phyloP scores from a whole-genome alignment of 805 yeast species.

The Starmerella vitae region DNA sequence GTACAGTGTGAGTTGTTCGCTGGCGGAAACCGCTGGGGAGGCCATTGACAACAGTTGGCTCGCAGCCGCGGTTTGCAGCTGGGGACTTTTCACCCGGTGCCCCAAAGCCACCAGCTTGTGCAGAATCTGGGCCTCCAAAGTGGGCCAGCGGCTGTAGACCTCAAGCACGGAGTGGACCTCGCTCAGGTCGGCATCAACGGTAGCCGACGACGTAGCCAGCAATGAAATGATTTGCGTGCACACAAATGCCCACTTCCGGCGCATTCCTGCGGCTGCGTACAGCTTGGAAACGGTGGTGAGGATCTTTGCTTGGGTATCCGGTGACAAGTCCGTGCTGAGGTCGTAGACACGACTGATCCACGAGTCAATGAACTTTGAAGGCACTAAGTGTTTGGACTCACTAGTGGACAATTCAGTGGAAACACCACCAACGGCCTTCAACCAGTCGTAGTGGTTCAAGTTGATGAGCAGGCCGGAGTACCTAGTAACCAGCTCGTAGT shows the following conservation, averaged over 20 bases:
- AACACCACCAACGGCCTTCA: slow-evolving; percentile 26
- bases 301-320: slow-evolving; percentile 45
- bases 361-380: slow-evolving; percentile 28
- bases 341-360: slow-evolving; percentile 38
- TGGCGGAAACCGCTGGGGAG: slow-evolving; percentile 1
- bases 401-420: not conserved
- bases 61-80: slow-evolving; percentile 16
- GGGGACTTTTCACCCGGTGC: slow-evolving; percentile 14
- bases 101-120: slow-evolving; percentile 19
- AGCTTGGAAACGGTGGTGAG: slow-evolving; percentile 53
- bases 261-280: slow-evolving; percentile 46
- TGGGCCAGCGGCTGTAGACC: slow-evolving; percentile 17
- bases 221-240: slow-evolving; percentile 45
- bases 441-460: slow-evolving; percentile 1
- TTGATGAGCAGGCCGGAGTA: slow-evolving; percentile 45
- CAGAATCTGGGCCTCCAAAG: slow-evolving; percentile 14
- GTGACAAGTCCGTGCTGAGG: slow-evolving; percentile 33
- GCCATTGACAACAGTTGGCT: slow-evolving; percentile 13
- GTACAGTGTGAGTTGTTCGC: slow-evolving; percentile 17
- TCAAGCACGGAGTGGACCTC: slow-evolving; percentile 13
- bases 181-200: slow-evolving; percentile 15
- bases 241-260: slow-evolving; percentile 57
- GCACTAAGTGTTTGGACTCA: not conserved
- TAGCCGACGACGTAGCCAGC: slow-evolving; percentile 13
- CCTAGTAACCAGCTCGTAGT: slow-evolving; percentile 57